Evolutionary conservation across 306 rosid genomes (phyloP), one percentile per base, ranked within the genome.

Genomic region (Castanea mollissima): DNA sequence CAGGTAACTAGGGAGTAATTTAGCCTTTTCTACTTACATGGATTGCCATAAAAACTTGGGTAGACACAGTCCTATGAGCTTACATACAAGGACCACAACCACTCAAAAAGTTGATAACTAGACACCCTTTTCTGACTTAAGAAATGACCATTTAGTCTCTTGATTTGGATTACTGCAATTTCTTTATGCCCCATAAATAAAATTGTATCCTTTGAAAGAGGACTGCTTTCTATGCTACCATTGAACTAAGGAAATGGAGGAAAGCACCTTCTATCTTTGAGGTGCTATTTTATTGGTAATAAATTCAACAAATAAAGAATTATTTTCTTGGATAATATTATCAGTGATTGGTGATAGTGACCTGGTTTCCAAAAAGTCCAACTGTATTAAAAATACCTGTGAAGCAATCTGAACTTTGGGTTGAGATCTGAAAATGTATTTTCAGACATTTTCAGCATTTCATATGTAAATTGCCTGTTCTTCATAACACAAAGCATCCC

Each of bases 401-500:
- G 98, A 83, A 41, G 96, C 97, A 78, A 89, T 90, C 80, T 89
- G 94, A 84, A 94, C 90, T 87, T 92, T 68, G 97, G 83, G 69
- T 90, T 94, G 73, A 78, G 78, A 87, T 89, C 92, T 81, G 92
- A 84, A 88, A 94, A 94, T 89, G 98, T 89, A 23, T 76, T 79
- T 87, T 94, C 92, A 0, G 93, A 94, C 79, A 90, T 88, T 81
- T 94, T 94, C 76, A 94, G 92, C 94, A 90, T 87, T 38, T 89
- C 90, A 86, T 94, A 89, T 73, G 89, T 78, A 79, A 91, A 87
- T 76, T 82, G 87, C 69, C 89, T 89, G 78, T 85, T 87, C 87
- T 89, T 94, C 85, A 81, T 75, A 72, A 93, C 92, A 73, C 86
- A 85, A 79, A 94, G 96, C 96, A 94, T 64, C 97, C 92, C 97